Percentiles rank a stretch among this genome's conserved stretches.
phyloP scores from a whole-genome alignment of 768 basidiomycete genomes.

The Calocybe cyanea region DNA sequence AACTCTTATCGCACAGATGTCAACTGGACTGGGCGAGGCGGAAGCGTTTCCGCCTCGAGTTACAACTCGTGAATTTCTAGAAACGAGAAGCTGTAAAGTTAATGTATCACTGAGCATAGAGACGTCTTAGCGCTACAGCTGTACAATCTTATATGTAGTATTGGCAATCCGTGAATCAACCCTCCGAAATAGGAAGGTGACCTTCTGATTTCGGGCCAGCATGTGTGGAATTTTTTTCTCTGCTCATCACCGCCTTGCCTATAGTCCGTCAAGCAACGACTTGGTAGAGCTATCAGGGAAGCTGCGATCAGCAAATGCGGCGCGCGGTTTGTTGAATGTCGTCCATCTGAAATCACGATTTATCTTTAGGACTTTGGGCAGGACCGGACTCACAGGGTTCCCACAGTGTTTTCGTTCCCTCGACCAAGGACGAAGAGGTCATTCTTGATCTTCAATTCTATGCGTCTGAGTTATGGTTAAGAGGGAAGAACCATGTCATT shows the following conservation, averaged over 20 bases:
- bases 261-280: slow-evolving; percentile 14
- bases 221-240: slow-evolving; percentile 77
- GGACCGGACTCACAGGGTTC: slow-evolving; percentile 63
- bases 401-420: slow-evolving; percentile 17
- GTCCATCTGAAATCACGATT: not conserved
- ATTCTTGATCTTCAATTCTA: slow-evolving; percentile 49
- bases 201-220: slow-evolving; percentile 14
- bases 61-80: slow-evolving; percentile 54
- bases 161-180: not conserved
- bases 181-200: slow-evolving; percentile 4
- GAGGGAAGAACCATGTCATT: slow-evolving; percentile 52
- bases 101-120: slow-evolving; percentile 5
- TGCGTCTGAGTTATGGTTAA: slow-evolving; percentile 71
- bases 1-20: slow-evolving; percentile 55
- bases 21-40: slow-evolving; percentile 99
- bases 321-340: slow-evolving; percentile 45
- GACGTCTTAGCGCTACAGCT: not conserved
- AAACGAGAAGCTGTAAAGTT: not conserved
- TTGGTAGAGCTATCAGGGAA: slow-evolving; percentile 24
- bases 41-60: slow-evolving; percentile 85
- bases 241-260: slow-evolving; percentile 19
- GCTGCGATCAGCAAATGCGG: slow-evolving; percentile 48
- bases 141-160: slow-evolving; percentile 10
- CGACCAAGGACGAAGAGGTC: not conserved
- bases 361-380: slow-evolving; percentile 21